phyloP scores from a whole-genome alignment of 2,329 filamentous ascomycete species.

The Bipolaris zeicola region DNA sequence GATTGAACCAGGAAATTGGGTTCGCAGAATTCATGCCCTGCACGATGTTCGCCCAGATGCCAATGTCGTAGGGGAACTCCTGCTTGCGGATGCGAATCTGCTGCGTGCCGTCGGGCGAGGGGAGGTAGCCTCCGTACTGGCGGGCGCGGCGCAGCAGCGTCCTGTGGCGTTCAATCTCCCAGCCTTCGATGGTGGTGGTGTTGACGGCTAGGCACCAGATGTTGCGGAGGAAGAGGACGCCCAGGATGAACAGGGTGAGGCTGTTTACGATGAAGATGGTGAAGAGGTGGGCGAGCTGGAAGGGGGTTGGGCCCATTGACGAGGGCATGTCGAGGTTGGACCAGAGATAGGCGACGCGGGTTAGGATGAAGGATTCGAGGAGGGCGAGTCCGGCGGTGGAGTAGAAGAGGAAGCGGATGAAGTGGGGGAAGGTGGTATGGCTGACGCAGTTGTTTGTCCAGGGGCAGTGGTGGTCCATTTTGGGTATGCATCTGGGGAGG shows the following conservation, averaged over 20 bases:
- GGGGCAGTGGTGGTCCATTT: conserved; percentile 87
- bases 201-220: conserved; percentile 68
- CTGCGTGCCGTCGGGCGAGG: conserved; percentile 60
- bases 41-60: conserved; percentile 73
- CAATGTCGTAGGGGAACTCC: conserved; percentile 83
- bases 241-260: conserved; percentile 65
- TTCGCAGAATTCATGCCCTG: conserved; percentile 75
- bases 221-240: conserved; percentile 66
- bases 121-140: conserved; percentile 60
- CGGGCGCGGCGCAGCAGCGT: conserved; percentile 53
- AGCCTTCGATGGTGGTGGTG: conserved; percentile 80
- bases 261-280: conserved; percentile 63
- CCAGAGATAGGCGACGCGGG: conserved; percentile 67
- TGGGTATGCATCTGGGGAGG: conserved; percentile 67
- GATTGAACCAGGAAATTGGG: conserved; percentile 70
- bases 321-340: conserved; percentile 65
- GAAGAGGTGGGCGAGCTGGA: conserved; percentile 66
- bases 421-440: conserved; percentile 80
- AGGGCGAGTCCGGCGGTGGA: conserved; percentile 67
- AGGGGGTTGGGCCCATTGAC: conserved; percentile 71
- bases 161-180: conserved; percentile 63
- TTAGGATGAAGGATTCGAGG: conserved; percentile 65
- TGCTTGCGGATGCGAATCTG: conserved; percentile 64
- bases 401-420: conserved; percentile 77
- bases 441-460: conserved; percentile 87